phyloP scores from a whole-genome alignment of 164 flowering plant genomes.

The Berberis vulgaris region DNA sequence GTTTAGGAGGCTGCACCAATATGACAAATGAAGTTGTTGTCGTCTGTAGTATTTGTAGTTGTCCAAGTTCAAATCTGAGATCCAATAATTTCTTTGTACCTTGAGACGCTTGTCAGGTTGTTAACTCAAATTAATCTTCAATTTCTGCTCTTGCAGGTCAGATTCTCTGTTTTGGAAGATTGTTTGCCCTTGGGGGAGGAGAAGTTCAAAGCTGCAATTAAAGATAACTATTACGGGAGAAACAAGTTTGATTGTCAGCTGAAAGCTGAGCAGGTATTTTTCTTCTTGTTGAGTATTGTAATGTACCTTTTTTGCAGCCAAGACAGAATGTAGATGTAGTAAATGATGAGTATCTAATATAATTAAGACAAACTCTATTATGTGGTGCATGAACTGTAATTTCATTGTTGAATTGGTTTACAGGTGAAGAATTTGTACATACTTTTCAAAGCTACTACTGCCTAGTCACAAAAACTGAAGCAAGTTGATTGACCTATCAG shows the following conservation, averaged over 20 bases:
- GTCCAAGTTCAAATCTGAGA: too few relatives aligned
- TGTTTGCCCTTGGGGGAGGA: slow-evolving; percentile 50
- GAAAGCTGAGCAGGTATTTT: slow-evolving; percentile 36
- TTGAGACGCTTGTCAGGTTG: neutral
- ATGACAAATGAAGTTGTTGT: too few relatives aligned
- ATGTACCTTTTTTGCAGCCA: neutral
- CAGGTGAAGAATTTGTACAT: slow-evolving; percentile 47
- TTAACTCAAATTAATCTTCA: too few relatives aligned
- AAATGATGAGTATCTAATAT: too few relatives aligned
- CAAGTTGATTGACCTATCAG: slow-evolving; percentile 4
- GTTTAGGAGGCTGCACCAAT: too few relatives aligned
- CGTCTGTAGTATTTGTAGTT: too few relatives aligned
- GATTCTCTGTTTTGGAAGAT: slow-evolving; percentile 34
- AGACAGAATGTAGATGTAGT: too few relatives aligned
- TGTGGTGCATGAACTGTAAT: neutral
- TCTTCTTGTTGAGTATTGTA: too few relatives aligned
- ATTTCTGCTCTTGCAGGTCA: slow-evolving; percentile 26
- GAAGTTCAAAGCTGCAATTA: slow-evolving; percentile 37
- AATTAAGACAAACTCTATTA: too few relatives aligned
- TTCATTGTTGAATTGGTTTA: slow-evolving; percentile 8
- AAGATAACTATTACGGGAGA: slow-evolving; percentile 37
- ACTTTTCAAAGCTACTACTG: slow-evolving; percentile 22
- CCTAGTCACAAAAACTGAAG: slow-evolving; percentile 13
- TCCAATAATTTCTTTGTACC: too few relatives aligned
- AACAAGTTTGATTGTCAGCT: slow-evolving; percentile 39